Evolutionary conservation across 2,329 filamentous ascomycete species (phyloP), one percentile per base, ranked within the genome.

Genomic region (Moelleriella libera): DNA sequence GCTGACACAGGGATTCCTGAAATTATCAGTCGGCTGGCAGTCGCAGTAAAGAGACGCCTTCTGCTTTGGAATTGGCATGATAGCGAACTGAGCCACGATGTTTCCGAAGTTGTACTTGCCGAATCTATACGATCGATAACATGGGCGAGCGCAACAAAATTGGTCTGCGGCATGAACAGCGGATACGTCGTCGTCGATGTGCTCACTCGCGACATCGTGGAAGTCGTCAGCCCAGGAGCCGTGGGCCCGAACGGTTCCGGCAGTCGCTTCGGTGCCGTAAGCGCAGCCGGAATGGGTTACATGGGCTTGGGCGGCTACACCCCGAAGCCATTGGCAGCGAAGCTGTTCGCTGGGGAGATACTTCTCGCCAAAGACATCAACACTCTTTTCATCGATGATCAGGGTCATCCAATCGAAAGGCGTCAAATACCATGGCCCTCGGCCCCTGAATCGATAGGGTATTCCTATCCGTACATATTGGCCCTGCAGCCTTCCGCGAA

Each of bases 321-420:
- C 48, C 90, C 92, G 2, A 94, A 87, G 58, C 94, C 92, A 6
- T 73, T 98, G 56, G 87, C 87, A 5, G 83, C 89, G 5, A 83
- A 83, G 55, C 72, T 98, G 10, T 78, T 80, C 3, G 85, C 94
- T 53, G 85, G 86, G 5, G 79, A 96, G 65, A 78, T 97, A 61
- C 68, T 98, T 49, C 73, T 98, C n/a, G 88, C 90, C n/a, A 95
- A 94, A 63, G 92, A 98, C 56, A 88, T 96, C 57, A 94, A 96
- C 62, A 94, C 89, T 1, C 69, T 96, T 46, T 98, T 98, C 61
- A 85, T 95, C 54, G 83, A 92, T 49, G 78, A 83, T 9, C 75
- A 88, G 31, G 92, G 89, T 5, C 89, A 88, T 54, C 76, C 88
- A 0, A 62, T 94, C 34, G 83, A 89, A 43, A 87, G 86, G 63